Conservation (phyloP, 176 grass and related monocot genomes). For the Avena atlantica region DNA sequence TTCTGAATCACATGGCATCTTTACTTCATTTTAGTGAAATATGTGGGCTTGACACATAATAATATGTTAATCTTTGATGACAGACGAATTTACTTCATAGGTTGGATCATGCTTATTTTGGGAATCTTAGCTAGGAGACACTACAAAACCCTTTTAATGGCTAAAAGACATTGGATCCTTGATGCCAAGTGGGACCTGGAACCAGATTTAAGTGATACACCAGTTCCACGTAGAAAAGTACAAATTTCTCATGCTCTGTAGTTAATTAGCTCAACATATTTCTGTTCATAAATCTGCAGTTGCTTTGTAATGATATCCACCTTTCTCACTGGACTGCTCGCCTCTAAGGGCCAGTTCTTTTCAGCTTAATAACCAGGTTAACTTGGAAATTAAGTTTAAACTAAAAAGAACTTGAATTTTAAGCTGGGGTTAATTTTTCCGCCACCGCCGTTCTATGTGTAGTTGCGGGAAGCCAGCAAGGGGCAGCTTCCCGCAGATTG, state of each 20-base stretch:
- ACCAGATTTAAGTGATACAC: constrained; percentile 12
- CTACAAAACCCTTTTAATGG: not conserved
- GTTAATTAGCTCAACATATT: constrained; percentile 16
- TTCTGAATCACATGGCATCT: constrained; percentile 25
- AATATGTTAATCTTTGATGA: constrained; percentile 16
- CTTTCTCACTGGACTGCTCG: constrained; percentile 34
- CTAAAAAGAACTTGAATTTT: too few relatives aligned
- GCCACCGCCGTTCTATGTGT: too few relatives aligned
- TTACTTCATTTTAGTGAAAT: not conserved
- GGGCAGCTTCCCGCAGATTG: too few relatives aligned
- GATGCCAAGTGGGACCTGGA: not conserved
- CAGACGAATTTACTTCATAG: not conserved
- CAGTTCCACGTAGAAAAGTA: constrained; percentile 20
- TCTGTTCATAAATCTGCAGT: constrained; percentile 25
- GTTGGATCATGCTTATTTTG: constrained; percentile 17
- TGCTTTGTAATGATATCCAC: constrained; percentile 21
- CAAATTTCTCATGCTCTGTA: constrained; percentile 13
- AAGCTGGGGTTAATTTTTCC: too few relatives aligned
- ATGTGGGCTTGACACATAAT: constrained; percentile 17
- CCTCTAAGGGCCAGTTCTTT: constrained; percentile 33
- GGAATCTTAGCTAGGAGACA: not conserved
- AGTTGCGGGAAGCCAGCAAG: too few relatives aligned
- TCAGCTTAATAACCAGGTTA: too few relatives aligned
- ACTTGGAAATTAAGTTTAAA: too few relatives aligned
- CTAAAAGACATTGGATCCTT: not conserved